Percentiles rank a stretch among this genome's conserved stretches.
Conservation (phyloP, 1,284 basidiomycete genomes). For the Sutorius eximius region DNA sequence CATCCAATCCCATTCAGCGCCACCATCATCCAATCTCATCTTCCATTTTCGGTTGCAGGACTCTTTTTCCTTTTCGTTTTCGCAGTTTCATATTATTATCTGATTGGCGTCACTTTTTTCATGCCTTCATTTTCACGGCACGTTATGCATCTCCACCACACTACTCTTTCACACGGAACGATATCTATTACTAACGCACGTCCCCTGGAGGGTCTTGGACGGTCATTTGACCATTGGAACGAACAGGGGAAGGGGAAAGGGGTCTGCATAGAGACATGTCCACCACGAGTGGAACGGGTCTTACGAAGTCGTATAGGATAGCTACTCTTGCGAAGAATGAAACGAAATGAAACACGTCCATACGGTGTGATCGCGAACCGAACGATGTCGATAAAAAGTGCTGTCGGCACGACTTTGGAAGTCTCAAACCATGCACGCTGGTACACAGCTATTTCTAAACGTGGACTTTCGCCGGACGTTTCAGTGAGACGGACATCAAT, state of each 20-base stretch:
- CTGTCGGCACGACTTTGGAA: not conserved
- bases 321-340: slow-evolving; percentile 23
- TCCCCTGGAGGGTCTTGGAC: slow-evolving; percentile 30
- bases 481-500: slow-evolving; percentile 3
- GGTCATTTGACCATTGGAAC: slow-evolving; percentile 12
- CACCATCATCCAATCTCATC: slow-evolving; percentile 7
- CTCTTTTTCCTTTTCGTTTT: slow-evolving; percentile 9
- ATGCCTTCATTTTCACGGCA: slow-evolving; percentile 21
- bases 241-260: slow-evolving; percentile 9
- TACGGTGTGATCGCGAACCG: slow-evolving; percentile 9
- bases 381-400: not conserved
- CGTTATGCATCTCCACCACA: slow-evolving; percentile 33
- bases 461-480: slow-evolving; percentile 15
- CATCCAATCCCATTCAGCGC: not conserved
- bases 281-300: slow-evolving; percentile 22
- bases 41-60: slow-evolving; percentile 6
- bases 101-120: slow-evolving; percentile 22
- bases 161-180: slow-evolving; percentile 25
- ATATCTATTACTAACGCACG: slow-evolving; percentile 29
- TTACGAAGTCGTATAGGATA: slow-evolving; percentile 27
- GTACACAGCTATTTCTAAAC: not conserved
- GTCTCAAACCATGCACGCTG: not conserved
- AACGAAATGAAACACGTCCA: slow-evolving; percentile 26
- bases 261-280: slow-evolving; percentile 16
- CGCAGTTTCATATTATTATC: slow-evolving; percentile 32